Base-by-base conservation (phyloP, 1,284 basidiomycete genomes). In the Ganoderma resinaceum region DNA sequence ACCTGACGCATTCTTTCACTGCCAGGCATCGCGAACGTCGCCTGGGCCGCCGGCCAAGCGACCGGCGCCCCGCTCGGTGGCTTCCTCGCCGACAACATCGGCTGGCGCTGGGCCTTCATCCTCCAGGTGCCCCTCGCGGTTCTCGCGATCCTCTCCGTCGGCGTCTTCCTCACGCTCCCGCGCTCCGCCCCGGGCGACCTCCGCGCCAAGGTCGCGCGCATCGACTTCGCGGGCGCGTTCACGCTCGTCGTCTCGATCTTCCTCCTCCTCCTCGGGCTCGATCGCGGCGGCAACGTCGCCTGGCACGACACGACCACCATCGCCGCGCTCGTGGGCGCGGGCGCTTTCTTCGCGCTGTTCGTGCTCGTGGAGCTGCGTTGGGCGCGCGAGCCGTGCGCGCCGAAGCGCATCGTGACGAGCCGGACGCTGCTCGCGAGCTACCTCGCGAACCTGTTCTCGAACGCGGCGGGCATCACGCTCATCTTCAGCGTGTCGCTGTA, bases 21-120 rank as follows among this genome's bases (percentile, higher is more conserved):
- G n/a, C 1, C 29, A 87, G 86, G 86, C 0, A 75, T 90, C 16
- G 76, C 87, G 2, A 90, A 89, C 72, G 84, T 90, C 46, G 82
- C 89, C 6, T 90, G 83, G 67, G 84, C 88, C 0, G 79, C 81
- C 12, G 89, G 89, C 11, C 86, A 86, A 59, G 83, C 85, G 0
- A 79, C 82, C 0, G 89, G 89, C 12, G 88, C 88, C 9, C 88
- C 89, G 1, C 75, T 89, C 0, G 89, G 89, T 26, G 88, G 89
- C 3, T 81, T 87, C 62, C 79, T 91, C 5, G 82, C 86, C 31
- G 43, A 46, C 8, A 31, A 2, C 43, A 52, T 12, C 46, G n/a
- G 11, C 23, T 52, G 14, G 53, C 66, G 52, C 52, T 87, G 86
- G 87, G 82, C 86, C 0, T 91, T 91, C 80, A 78, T 88, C 8